Evolutionary conservation across 345 rosid genomes (phyloP).

Genomic region (Barbarea vulgaris): DNA sequence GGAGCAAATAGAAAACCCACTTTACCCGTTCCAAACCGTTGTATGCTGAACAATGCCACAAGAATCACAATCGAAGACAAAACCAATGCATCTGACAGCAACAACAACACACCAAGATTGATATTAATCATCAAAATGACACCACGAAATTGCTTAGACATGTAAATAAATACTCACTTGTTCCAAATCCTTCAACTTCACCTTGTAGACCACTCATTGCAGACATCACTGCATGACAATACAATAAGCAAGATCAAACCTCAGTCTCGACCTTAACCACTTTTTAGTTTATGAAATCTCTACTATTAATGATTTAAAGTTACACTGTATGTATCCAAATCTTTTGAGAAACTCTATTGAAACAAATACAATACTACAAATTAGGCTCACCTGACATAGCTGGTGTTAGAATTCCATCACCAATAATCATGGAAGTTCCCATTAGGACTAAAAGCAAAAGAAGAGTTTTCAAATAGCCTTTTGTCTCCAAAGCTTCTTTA

Average conservation of each 20-base stretch:
- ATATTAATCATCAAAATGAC: neutral
- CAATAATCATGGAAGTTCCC: constrained; percentile 98
- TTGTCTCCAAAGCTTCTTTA: constrained; percentile 78
- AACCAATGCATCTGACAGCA: constrained; percentile 71
- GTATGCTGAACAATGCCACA: constrained; percentile 82
- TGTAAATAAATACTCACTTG: constrained; percentile 52
- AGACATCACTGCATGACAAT: constrained; percentile 79
- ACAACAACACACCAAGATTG: constrained; percentile 17
- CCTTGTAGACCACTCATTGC: constrained; percentile 96
- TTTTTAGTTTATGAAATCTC: neutral
- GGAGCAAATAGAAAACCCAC: constrained; percentile 93
- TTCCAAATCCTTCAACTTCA: constrained; percentile 68
- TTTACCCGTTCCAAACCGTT: constrained; percentile 87
- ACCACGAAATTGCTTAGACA: neutral
- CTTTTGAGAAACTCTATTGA: neutral
- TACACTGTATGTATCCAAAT: neutral
- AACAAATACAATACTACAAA: constrained; percentile 5
- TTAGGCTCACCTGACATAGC: constrained; percentile 79
- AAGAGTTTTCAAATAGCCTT: constrained; percentile 69
- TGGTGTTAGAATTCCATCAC: constrained; percentile 95
- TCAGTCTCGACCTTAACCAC: neutral
- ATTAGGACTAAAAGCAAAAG: constrained; percentile 80
- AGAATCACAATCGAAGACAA: constrained; percentile 66
- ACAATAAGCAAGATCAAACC: neutral
- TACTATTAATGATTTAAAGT: constrained; percentile 2